Conservation (phyloP, 2,329 filamentous ascomycete species). For the Cercospora zeae-maydis region DNA sequence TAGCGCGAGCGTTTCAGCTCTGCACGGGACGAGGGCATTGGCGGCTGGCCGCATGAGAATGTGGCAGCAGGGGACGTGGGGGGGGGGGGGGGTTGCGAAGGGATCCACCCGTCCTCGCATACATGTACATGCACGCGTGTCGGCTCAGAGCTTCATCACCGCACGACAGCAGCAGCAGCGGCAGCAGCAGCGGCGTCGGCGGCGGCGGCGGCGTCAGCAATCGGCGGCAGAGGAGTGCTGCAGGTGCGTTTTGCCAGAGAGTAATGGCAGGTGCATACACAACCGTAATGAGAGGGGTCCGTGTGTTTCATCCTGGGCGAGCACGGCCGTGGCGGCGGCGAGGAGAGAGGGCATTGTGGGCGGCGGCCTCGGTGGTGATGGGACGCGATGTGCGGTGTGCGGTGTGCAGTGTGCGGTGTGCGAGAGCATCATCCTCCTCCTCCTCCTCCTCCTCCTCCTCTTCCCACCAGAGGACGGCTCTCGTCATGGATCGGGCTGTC, state of each 20-base stretch:
- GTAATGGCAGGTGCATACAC: not conserved
- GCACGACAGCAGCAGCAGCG: not conserved
- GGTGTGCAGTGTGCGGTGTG: too few relatives aligned
- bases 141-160: not conserved
- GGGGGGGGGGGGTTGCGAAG: not conserved
- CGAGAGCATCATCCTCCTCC: too few relatives aligned
- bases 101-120: not conserved
- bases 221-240: too few relatives aligned
- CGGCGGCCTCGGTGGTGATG: too few relatives aligned
- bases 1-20: conserved; percentile 6
- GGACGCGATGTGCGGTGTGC: not conserved
- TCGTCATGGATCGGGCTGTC: too few relatives aligned
- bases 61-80: not conserved
- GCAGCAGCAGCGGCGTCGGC: not conserved
- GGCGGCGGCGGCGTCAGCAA: too few relatives aligned
- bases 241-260: not conserved
- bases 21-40: not conserved
- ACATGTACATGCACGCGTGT: not conserved
- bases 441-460: too few relatives aligned
- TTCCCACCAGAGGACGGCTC: too few relatives aligned
- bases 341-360: not conserved
- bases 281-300: conserved; percentile 1
- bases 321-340: not conserved
- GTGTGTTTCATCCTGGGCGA: not conserved
- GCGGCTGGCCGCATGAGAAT: not conserved